Conservation (phyloP, 345 rosid species). For the Moricandia moricandioides region DNA sequence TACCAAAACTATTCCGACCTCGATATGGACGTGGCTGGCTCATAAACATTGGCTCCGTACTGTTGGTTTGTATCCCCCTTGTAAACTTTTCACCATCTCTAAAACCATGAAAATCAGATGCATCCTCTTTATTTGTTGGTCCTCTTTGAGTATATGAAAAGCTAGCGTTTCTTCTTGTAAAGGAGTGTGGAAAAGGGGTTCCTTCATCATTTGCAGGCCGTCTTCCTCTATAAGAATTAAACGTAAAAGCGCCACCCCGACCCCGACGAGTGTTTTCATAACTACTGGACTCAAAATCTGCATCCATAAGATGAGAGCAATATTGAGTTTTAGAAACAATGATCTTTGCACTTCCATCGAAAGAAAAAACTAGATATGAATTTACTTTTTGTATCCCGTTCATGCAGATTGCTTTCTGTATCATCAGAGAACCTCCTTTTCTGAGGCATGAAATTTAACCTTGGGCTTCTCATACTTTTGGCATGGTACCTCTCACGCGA, state of each 20-base stretch:
- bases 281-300: slow-evolving; percentile 48
- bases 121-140: slow-evolving; percentile 55
- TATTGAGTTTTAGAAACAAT: slow-evolving; percentile 42
- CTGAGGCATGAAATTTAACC: slow-evolving; percentile 53
- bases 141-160: slow-evolving; percentile 51
- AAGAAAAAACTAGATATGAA: slow-evolving; percentile 40
- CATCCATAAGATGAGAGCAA: slow-evolving; percentile 38
- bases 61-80: slow-evolving; percentile 53
- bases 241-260: slow-evolving; percentile 47
- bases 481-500: slow-evolving; percentile 57
- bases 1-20: slow-evolving; percentile 56
- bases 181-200: slow-evolving; percentile 40
- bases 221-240: slow-evolving; percentile 62
- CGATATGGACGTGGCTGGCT: slow-evolving; percentile 48
- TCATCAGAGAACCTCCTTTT: slow-evolving; percentile 62
- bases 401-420: slow-evolving; percentile 42
- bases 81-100: slow-evolving; percentile 56
- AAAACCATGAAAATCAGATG: slow-evolving; percentile 52
- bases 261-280: slow-evolving; percentile 46
- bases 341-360: slow-evolving; percentile 33
- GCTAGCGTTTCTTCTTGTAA: slow-evolving; percentile 55
- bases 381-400: slow-evolving; percentile 52
- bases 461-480: slow-evolving; percentile 49
- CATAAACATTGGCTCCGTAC: slow-evolving; percentile 46
- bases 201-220: slow-evolving; percentile 45